Evolutionary conservation across 2,329 filamentous ascomycete genomes (phyloP).

Genomic region (Coleophoma crateriformis): DNA sequence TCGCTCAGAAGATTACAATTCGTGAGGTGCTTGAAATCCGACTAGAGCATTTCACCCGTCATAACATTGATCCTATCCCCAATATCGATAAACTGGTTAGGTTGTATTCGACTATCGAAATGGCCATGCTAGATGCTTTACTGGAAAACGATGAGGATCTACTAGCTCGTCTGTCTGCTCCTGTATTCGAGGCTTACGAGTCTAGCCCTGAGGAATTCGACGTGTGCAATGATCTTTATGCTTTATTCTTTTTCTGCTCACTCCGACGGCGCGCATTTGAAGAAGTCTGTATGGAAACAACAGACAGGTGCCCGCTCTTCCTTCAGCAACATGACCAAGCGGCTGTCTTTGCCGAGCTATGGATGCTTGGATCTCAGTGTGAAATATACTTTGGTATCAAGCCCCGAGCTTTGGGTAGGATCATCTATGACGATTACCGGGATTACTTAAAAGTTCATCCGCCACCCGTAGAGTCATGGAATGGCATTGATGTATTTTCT

Average conservation of each 20-base stretch:
- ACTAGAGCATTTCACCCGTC: neutral
- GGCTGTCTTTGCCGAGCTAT: slow-evolving; percentile 57
- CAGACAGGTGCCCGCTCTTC: slow-evolving; percentile 55
- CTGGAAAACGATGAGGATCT: neutral
- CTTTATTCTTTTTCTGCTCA: slow-evolving; percentile 51
- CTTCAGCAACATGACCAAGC: slow-evolving; percentile 56
- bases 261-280: slow-evolving; percentile 51
- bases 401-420: slow-evolving; percentile 39
- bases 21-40: neutral
- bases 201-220: slow-evolving; percentile 25
- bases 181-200: neutral
- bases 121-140: neutral
- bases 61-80: neutral
- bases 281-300: slow-evolving; percentile 58
- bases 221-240: slow-evolving; percentile 46
- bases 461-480: slow-evolving; percentile 6
- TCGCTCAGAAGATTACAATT: slow-evolving; percentile 7
- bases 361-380: slow-evolving; percentile 57
- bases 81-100: neutral
- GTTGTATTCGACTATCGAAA: neutral
- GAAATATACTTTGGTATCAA: slow-evolving; percentile 55
- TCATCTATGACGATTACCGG: slow-evolving; percentile 35
- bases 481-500: slow-evolving; percentile 9
- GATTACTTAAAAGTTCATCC: slow-evolving; percentile 31
- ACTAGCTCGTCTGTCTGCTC: neutral